Conservation (phyloP, 352 stramenopile genomes). For the Pythium biforme region DNA sequence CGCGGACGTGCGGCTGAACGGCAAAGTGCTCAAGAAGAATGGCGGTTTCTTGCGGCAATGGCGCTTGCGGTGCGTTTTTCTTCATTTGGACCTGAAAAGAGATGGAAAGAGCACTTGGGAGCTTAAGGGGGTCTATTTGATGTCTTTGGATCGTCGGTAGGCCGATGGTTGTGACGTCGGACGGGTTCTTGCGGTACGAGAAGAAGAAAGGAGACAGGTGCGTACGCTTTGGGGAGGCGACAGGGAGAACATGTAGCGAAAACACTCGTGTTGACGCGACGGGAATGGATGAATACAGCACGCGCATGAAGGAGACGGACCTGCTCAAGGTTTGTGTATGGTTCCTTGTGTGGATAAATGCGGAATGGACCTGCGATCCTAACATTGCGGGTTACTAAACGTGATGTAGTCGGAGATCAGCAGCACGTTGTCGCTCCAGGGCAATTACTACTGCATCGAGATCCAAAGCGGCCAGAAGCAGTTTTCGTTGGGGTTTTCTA, state of each 20-base stretch:
- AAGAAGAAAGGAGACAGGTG: conserved; percentile 63
- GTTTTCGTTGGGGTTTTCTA: conserved; percentile 53
- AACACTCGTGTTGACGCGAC: not conserved
- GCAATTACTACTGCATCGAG: conserved; percentile 65
- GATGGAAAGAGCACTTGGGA: too few relatives aligned
- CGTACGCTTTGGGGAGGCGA: not conserved
- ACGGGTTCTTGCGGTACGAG: conserved; percentile 67
- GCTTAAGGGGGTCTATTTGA: too few relatives aligned
- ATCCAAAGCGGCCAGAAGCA: conserved; percentile 41
- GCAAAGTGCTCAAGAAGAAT: conserved; percentile 67
- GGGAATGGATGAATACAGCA: conserved; percentile 18
- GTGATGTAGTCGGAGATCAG: conserved; percentile 57
- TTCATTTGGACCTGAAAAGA: too few relatives aligned
- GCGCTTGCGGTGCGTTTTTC: conserved; percentile 39
- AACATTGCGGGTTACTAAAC: not conserved
- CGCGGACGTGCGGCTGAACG: conserved; percentile 23
- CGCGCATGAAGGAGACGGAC: conserved; percentile 64
- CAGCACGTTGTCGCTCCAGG: conserved; percentile 32
- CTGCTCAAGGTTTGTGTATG: conserved; percentile 60
- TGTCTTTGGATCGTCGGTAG: not conserved
- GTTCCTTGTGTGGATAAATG: not conserved
- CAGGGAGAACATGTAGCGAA: not conserved
- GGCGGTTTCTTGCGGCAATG: conserved; percentile 63
- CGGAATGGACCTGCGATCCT: too few relatives aligned
- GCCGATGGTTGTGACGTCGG: conserved; percentile 43